Conservation (phyloP, 2,329 filamentous ascomycete species). For the Gnomoniopsis sp. region DNA sequence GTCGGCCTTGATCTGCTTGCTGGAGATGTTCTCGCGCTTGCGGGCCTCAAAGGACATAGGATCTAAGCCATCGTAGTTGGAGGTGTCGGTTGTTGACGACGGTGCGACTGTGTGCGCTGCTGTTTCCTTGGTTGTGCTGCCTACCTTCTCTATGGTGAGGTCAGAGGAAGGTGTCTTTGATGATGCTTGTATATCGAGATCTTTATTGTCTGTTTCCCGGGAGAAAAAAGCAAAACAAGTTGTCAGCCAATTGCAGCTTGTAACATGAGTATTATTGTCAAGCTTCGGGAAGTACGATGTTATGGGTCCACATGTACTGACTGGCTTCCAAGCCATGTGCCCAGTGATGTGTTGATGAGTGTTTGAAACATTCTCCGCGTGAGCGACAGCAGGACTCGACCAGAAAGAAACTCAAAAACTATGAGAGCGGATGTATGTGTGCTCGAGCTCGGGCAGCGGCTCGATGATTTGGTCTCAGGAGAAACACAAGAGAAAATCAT, state of each 20-base stretch:
- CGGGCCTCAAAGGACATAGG: slow-evolving; percentile 38
- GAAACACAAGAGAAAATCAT: background rate
- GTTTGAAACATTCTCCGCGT: slow-evolving; percentile 7
- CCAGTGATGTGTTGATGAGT: background rate
- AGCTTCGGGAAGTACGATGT: background rate
- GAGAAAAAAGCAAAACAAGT: slow-evolving; percentile 3
- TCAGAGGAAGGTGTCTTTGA: background rate
- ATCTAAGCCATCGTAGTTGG: slow-evolving; percentile 22
- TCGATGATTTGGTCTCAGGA: background rate
- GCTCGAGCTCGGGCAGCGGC: background rate
- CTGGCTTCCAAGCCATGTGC: background rate
- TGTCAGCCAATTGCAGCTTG: slow-evolving; percentile 1
- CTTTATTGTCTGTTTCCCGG: background rate
- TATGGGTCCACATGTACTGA: background rate
- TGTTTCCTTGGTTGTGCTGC: background rate
- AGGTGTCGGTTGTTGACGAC: background rate
- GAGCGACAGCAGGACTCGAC: slow-evolving; percentile 5
- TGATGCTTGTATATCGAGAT: background rate
- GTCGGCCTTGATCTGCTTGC: slow-evolving; percentile 44
- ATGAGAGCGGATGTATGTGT: background rate
- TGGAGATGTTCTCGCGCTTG: slow-evolving; percentile 37
- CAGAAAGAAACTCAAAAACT: background rate
- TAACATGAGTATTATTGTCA: background rate
- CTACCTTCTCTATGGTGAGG: background rate
- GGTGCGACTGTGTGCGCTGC: background rate